These are phyloP conservation scores for Kewa caespitosa DNA, from an alignment of 179 eudicot species.

Conservation along the genomic window DNA sequence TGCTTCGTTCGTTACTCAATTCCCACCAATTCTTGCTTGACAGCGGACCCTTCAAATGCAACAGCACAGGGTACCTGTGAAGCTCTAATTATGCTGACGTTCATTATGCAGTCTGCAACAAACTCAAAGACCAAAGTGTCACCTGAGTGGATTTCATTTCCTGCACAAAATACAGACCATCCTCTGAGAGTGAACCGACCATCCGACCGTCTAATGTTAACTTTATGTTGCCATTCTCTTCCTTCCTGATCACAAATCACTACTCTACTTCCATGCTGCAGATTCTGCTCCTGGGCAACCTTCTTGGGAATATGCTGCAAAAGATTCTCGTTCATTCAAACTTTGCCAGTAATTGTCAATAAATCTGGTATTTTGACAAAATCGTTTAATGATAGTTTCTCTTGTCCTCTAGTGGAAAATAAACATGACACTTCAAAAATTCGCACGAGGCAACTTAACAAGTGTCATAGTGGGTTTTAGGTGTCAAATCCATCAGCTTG, in stretches of 20 bases:
- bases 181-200: constrained; percentile 28
- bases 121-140: constrained; percentile 30
- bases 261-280: constrained; percentile 14
- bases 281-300: constrained; percentile 26
- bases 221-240: constrained; percentile 13
- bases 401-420: too few relatives aligned
- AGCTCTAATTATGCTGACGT: constrained; percentile 21
- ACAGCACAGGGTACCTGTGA: not conserved
- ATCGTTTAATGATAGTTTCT: too few relatives aligned
- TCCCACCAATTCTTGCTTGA: constrained; percentile 16
- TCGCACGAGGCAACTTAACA: too few relatives aligned
- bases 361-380: too few relatives aligned
- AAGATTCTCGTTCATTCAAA: not conserved
- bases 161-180: constrained; percentile 22
- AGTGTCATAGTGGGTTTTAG: too few relatives aligned
- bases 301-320: constrained; percentile 30
- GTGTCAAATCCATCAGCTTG: too few relatives aligned
- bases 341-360: too few relatives aligned
- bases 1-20: not conserved
- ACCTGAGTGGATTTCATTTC: constrained; percentile 17
- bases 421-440: too few relatives aligned
- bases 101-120: constrained; percentile 22
- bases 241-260: constrained; percentile 27
- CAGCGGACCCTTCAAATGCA: not conserved
- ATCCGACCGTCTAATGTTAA: constrained; percentile 21